Base-by-base conservation (phyloP, 2,329 filamentous ascomycete genomes). In the Boeremia exigua region DNA sequence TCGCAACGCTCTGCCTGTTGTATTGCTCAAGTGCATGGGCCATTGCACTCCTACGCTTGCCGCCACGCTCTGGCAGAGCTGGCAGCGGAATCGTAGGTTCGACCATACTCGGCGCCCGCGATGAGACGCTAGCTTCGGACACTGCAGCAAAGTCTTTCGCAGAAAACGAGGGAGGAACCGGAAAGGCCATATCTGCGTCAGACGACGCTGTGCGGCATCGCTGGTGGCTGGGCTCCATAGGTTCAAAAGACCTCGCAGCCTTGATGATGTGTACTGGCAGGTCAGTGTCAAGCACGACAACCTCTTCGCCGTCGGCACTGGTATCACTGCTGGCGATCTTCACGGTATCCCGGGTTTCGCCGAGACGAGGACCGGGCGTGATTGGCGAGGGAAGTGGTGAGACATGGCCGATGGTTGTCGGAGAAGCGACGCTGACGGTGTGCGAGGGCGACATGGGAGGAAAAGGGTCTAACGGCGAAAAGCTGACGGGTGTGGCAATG, bases 281-380 rank as follows among this genome's bases (percentile, higher is more conserved):
- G 7, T 67, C 65, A 2, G 57, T 65, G 3, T 69, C 63, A 3
- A 66, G 60, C 14, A 68, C 48, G 6, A 59, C 37, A 12, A 69
- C 54, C 10, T 74, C 72, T 8, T 75, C 72, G 29, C 52, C 48
- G 7, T 74, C 71, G 27, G 70, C 70, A 48, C 66, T 67, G 10
- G 61, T 67, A 19, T 75, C 73, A 50, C 74, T 77, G 48, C 63
- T 67, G 7, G 72, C 74, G 11, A 76, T 73, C 52, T 74, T 75
- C 29, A 76, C 72, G 10, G 61, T 50, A 9, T 75, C 56, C 27
- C 70, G 71, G 12, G 48, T 52, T 29, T 73, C 71, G 7, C 63
- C 67, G 4, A 59, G 46, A 15, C 67, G 66, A 25, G 65, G 61
- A 10, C 69, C 68, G 4, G 74, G 74, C 0, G 74, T 76, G n/a